Conservation (phyloP, 2,329 filamentous ascomycete species). For the Microdochium nivale region DNA sequence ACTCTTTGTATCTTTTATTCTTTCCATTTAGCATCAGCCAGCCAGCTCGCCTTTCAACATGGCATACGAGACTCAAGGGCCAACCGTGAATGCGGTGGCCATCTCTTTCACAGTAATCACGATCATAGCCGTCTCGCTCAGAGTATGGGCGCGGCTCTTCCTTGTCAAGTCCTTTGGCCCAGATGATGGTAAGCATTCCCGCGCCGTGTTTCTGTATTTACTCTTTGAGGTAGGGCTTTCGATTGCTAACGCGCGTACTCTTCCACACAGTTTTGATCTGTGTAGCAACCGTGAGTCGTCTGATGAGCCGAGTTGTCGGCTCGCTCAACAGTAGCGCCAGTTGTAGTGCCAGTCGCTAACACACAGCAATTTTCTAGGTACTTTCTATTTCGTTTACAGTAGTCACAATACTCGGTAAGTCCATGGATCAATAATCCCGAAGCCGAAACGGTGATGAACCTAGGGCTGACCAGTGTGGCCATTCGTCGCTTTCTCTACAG, state of each 20-base stretch:
- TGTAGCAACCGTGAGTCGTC: constrained; percentile 6
- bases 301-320: not conserved
- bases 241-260: not conserved
- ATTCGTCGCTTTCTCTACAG: not conserved
- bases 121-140: constrained; percentile 23
- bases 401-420: constrained; percentile 22
- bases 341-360: not conserved
- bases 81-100: constrained; percentile 21
- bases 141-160: constrained; percentile 28
- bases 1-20: not conserved
- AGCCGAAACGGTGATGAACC: too few relatives aligned
- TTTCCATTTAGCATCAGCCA: not conserved
- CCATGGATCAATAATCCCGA: constrained; percentile 3
- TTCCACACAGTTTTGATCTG: constrained; percentile 6
- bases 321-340: not conserved
- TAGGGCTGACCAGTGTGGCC: too few relatives aligned
- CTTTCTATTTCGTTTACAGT: constrained; percentile 25
- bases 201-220: too few relatives aligned
- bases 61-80: constrained; percentile 20
- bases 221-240: too few relatives aligned
- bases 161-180: constrained; percentile 22
- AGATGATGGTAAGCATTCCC: constrained; percentile 17
- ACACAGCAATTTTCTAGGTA: constrained; percentile 5
- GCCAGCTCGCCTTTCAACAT: constrained; percentile 4
- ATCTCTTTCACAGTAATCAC: constrained; percentile 28